Evolutionary conservation across 805 yeast species (phyloP), one percentile per base, ranked within the genome.

Genomic region (Candida yuanshanica): DNA sequence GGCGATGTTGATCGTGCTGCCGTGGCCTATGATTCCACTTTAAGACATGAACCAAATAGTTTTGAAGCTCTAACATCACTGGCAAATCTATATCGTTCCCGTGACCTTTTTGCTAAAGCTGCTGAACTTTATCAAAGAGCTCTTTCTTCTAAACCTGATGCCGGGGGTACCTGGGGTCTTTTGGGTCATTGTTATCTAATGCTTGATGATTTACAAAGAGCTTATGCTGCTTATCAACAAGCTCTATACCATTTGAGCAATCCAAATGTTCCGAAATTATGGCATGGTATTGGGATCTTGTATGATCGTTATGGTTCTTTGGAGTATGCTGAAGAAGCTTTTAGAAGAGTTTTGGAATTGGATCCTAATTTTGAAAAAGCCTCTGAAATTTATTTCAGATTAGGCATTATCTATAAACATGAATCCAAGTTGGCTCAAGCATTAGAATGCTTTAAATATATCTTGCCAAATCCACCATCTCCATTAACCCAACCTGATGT

Each of bases 261-360:
- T 57, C 95, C 96, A 36, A 87, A 88, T 52, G 97, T 90, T 41
- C 98, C 98, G 42, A 89, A 89, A 60, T 75, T 93, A 52, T 93
- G 99, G 99, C 97, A 93, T 64, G 99, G 99, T 0, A 91, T 93
- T 50, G 99, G 99, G 26, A 93, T 93, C 44, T 72, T 93, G 46
- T 93, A 93, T 62, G 99, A 93, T 63, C 73, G 99, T 40, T 93
- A 93, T 62, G 99, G 98, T 21, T 85, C 95, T 5, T 68, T 91
- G 49, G 98, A 91, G 65, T 93, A 91, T 56, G 99, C 99, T 4
- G 99, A 93, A 63, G 99, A 93, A 64, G 98, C 99, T 4, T 91
- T 93, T 66, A 95, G 95, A 33, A 80, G 95, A 53, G 99, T 93
- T 11, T 70, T 93, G 61, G 96, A 90, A 60, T 77, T 93, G 71